Percentiles rank a stretch among this genome's conserved stretches.
These are phyloP conservation scores for Wilhelminamyces savonicus DNA, from an alignment of 805 yeast species.

Conservation along the genomic window DNA sequence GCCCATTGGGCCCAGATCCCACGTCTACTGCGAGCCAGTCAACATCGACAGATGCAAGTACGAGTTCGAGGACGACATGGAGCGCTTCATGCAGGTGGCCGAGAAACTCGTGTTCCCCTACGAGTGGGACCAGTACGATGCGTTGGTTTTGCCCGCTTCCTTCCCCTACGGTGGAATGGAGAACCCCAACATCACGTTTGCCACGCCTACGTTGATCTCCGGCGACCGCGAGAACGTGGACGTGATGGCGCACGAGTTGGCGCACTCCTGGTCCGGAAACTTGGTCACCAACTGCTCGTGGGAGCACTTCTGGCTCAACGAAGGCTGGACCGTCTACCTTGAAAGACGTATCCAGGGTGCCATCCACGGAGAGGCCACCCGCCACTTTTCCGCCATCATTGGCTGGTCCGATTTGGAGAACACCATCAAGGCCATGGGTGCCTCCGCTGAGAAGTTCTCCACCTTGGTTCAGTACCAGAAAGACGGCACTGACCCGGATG, in stretches of 20 bases:
- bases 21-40: conserved; percentile 72
- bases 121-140: conserved; percentile 82
- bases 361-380: conserved; percentile 69
- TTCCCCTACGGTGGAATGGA: conserved; percentile 95
- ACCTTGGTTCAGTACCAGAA: conserved; percentile 66
- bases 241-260: conserved; percentile 88
- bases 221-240: conserved; percentile 83
- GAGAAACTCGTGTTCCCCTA: conserved; percentile 71
- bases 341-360: conserved; percentile 78
- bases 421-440: conserved; percentile 61
- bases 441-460: conserved; percentile 44
- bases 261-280: conserved; percentile 92
- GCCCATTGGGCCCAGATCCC: conserved; percentile 79
- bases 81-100: conserved; percentile 70
- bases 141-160: conserved; percentile 69
- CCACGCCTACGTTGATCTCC: conserved; percentile 81
- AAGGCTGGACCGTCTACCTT: conserved; percentile 92
- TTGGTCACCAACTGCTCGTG: conserved; percentile 85
- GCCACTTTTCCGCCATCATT: conserved; percentile 78
- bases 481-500: conserved; percentile 77
- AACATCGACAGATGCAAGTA: conserved; percentile 61
- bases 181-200: conserved; percentile 85
- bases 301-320: conserved; percentile 94
- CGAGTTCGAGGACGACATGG: conserved; percentile 79
- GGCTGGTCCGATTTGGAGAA: conserved; percentile 83